A percentile compares a stretch with the other conserved stretches of the same genome.
Conservation (phyloP, 1,139 yeast genomes). For the Scheffersomyces illinoinensis region DNA sequence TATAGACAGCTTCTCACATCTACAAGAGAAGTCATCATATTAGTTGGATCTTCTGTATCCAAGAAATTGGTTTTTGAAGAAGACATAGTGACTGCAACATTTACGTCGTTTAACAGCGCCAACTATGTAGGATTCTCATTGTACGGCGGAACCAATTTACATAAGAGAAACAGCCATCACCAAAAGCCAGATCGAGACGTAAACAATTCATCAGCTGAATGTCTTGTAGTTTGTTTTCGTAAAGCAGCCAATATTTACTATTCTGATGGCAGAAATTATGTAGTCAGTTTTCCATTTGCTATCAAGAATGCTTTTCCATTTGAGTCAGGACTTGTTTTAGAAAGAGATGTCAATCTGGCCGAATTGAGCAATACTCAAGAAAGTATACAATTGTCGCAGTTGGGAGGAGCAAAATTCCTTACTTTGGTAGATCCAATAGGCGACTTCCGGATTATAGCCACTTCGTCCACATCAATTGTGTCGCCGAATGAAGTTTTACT, state of each 20-base stretch:
- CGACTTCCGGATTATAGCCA: conserved; percentile 65
- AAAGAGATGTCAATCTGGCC: conserved; percentile 37
- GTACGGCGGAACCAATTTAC: background rate
- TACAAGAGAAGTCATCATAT: conserved; percentile 39
- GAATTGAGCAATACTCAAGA: conserved; percentile 9
- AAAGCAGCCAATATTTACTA: conserved; percentile 59
- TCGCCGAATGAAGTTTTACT: conserved; percentile 58
- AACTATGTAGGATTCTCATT: conserved; percentile 2
- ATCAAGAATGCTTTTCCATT: conserved; percentile 58
- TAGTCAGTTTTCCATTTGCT: conserved; percentile 64
- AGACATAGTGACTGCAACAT: conserved; percentile 50
- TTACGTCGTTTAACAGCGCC: conserved; percentile 38
- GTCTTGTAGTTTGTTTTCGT: conserved; percentile 51
- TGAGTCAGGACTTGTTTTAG: conserved; percentile 65
- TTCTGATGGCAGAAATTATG: conserved; percentile 55
- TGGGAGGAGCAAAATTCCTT: conserved; percentile 48
- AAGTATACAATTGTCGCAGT: conserved; percentile 21
- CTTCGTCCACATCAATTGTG: conserved; percentile 70
- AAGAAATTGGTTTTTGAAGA: conserved; percentile 50
- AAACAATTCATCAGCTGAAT: conserved; percentile 13
- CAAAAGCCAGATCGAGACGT: conserved; percentile 1
- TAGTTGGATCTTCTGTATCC: conserved; percentile 49
- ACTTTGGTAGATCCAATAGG: conserved; percentile 69
- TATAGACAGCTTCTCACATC: conserved; percentile 32
- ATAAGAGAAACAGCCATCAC: background rate